phyloP scores from a whole-genome alignment of 257 asterid genomes.

The Petrea volubilis region DNA sequence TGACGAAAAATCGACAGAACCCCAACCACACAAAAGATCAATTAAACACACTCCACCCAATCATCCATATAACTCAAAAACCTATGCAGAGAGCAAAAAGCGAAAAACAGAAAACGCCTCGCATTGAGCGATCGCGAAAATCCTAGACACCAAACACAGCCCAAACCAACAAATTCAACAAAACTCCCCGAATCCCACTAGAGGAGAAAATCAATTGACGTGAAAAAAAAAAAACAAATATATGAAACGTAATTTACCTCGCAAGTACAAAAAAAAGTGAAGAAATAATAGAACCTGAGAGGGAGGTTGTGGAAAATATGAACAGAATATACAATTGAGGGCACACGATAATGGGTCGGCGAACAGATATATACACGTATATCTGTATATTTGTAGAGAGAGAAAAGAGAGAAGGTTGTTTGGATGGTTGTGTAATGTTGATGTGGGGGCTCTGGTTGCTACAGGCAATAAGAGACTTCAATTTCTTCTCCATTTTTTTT shows the following conservation, averaged over 20 bases:
- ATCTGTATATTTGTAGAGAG: slow-evolving; percentile 28
- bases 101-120: slow-evolving; percentile 8
- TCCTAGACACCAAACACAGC: slow-evolving; percentile 24
- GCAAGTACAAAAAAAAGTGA: slow-evolving; percentile 3
- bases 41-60: slow-evolving; percentile 24
- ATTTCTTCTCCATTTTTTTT: slow-evolving; percentile 76
- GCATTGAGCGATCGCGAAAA: slow-evolving; percentile 31
- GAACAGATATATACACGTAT: slow-evolving; percentile 28
- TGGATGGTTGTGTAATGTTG: slow-evolving; percentile 38
- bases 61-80: slow-evolving; percentile 2
- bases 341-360: slow-evolving; percentile 30
- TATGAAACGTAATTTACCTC: slow-evolving; percentile 34
- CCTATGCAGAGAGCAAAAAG: neutral
- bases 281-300: slow-evolving; percentile 4
- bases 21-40: too few species aligned
- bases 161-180: slow-evolving; percentile 19
- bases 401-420: slow-evolving; percentile 24
- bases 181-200: slow-evolving; percentile 8
- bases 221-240: neutral
- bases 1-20: too few species aligned
- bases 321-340: slow-evolving; percentile 25
- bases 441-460: slow-evolving; percentile 35
- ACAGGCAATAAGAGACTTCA: slow-evolving; percentile 60
- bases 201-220: neutral
- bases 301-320: neutral